A percentile compares a stretch with the other conserved stretches of the same genome.
Evolutionary conservation across 345 rosid species (phyloP).

Genomic region (Trapa incisa): DNA sequence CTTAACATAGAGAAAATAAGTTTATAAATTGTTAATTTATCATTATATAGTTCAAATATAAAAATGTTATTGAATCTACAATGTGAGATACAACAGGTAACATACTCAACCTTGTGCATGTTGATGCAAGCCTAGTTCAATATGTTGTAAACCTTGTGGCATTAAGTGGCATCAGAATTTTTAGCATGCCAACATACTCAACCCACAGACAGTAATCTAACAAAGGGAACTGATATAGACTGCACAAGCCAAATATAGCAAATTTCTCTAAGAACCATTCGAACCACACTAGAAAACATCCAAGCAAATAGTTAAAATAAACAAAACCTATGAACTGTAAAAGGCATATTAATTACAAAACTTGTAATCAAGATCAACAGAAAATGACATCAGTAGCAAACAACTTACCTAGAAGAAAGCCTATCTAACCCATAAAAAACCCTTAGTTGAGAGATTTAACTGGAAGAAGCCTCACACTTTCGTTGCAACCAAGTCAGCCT

Average conservation of each 20-base stretch:
- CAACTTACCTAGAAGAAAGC: neutral
- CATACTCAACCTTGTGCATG: too few species aligned
- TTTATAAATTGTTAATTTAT: too few species aligned
- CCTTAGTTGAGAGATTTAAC: neutral
- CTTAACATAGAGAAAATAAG: too few species aligned
- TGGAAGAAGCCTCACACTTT: conserved; percentile 28
- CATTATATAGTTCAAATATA: too few species aligned
- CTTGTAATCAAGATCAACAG: neutral
- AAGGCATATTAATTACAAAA: neutral
- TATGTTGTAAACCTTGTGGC: too few species aligned
- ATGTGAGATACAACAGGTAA: too few species aligned
- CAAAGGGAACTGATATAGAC: neutral
- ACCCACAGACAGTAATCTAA: too few species aligned
- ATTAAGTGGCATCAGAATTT: too few species aligned
- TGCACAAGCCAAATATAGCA: neutral
- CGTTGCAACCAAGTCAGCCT: conserved; percentile 61
- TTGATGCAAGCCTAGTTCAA: too few species aligned
- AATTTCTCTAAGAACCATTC: neutral
- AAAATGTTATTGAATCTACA: too few species aligned
- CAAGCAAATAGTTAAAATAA: neutral
- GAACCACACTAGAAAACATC: neutral
- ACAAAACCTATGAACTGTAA: neutral
- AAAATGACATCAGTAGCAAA: neutral
- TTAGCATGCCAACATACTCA: too few species aligned
- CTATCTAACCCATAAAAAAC: neutral